Evolutionary conservation across 352 stramenopile species (phyloP).

Genomic region (Globisporangium orthogonon): DNA sequence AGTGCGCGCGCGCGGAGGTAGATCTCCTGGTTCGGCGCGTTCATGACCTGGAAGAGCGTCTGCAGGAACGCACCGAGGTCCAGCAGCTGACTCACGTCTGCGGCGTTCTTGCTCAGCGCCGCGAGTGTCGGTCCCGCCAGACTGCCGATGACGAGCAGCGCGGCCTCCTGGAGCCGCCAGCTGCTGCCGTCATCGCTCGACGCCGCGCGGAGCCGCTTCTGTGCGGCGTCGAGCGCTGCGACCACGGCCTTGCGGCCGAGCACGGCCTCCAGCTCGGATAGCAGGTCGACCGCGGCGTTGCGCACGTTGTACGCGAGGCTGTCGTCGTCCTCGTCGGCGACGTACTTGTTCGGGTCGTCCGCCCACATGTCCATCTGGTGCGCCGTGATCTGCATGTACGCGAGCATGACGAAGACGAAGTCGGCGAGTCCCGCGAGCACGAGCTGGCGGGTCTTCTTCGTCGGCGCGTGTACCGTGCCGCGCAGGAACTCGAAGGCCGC

Average conservation of each 20-base stretch:
- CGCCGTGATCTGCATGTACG: slow-evolving; percentile 80
- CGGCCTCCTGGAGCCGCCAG: slow-evolving; percentile 73
- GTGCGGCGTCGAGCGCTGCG: slow-evolving; percentile 43
- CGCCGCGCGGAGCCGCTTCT: slow-evolving; percentile 48
- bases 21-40: slow-evolving; percentile 49
- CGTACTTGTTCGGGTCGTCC: slow-evolving; percentile 80
- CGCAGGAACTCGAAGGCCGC: slow-evolving; percentile 72
- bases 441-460: slow-evolving; percentile 70
- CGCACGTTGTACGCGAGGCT: slow-evolving; percentile 75
- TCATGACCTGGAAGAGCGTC: slow-evolving; percentile 78
- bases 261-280: slow-evolving; percentile 56
- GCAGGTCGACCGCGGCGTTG: slow-evolving; percentile 58
- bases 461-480: slow-evolving; percentile 60
- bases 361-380: slow-evolving; percentile 71
- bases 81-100: slow-evolving; percentile 39
- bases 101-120: slow-evolving; percentile 44
- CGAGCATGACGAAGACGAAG: slow-evolving; percentile 76
- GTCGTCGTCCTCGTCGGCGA: slow-evolving; percentile 82
- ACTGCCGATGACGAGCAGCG: slow-evolving; percentile 61
- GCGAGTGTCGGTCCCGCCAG: slow-evolving; percentile 51
- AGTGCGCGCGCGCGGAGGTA: slow-evolving; percentile 71
- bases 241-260: slow-evolving; percentile 58
- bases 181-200: slow-evolving; percentile 20
- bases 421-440: slow-evolving; percentile 47
- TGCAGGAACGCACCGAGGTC: slow-evolving; percentile 61